Evolutionary conservation across 2,329 filamentous ascomycete genomes (phyloP), one percentile per base, ranked within the genome.

Genomic region (Fusarium transvaalense): DNA sequence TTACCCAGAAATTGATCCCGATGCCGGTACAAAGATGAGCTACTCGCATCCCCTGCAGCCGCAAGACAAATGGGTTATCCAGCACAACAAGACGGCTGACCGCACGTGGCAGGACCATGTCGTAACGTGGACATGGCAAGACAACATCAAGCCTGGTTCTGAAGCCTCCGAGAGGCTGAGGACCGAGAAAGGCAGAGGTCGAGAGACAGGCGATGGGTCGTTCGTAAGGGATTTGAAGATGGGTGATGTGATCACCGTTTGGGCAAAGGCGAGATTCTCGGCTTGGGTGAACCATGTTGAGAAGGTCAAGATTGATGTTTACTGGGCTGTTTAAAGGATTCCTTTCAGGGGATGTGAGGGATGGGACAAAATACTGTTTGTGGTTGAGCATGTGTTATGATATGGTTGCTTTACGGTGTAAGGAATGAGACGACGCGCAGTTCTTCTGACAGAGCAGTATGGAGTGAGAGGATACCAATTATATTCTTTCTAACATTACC

Each of bases 181-280:
- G 1, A 75, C 75, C 1, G 69, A 77, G 2, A 23, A 74, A 3
- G 88, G 88, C 0, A 81, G 87, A 1, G 88, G 88, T 2, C 74
- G 72, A 21, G 82, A 73, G 6, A 87, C 85, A 1, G 84, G 78
- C 0, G 81, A 83, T 52, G 88, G 88, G 2, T 77, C 82, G 37
- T 89, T 88, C 74, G 83, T 91, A 34, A 82, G 84, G 17, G 79
- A 77, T 45, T 72, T 91, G 67, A 83, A 82, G 67, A 67, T 88
- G n/a, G 88, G 88, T 1, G 88, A 91, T 68, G 83, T 88, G 19
- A 77, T 90, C 13, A 89, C 87, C 0, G 72, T 90, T 3, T 90
- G 88, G 88, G 87, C 79, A 1, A 88, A 85, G 76, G 82, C 86
- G 3, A 82, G 88, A 60, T 90, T 87, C 56, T 76, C 73, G 0